Evolutionary conservation across 352 stramenopile genomes (phyloP).

Genomic region (Phytophthora sp.): DNA sequence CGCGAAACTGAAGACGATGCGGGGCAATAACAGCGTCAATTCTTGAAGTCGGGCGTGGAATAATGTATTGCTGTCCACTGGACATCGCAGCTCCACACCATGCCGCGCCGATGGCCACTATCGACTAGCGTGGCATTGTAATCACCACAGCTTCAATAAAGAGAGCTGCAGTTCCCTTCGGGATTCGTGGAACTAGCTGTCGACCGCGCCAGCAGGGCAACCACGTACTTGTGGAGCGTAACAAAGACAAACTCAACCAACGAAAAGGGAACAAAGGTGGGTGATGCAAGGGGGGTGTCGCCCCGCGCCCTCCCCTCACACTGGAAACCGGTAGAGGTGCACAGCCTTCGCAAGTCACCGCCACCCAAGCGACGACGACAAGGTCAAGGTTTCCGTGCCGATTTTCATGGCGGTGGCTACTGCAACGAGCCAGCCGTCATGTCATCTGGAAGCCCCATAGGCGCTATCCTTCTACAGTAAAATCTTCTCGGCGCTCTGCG

Average conservation of each 20-base stretch:
- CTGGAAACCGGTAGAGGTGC: too few species aligned
- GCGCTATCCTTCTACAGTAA: conserved; percentile 21
- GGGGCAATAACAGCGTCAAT: background rate
- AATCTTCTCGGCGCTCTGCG: conserved; percentile 18
- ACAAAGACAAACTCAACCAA: conserved; percentile 24
- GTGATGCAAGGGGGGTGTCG: background rate
- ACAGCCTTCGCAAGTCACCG: too few species aligned
- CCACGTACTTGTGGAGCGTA: conserved; percentile 6
- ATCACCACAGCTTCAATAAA: conserved; percentile 26
- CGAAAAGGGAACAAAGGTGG: conserved; percentile 7
- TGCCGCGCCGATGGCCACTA: conserved; percentile 20
- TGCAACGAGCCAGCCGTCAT: conserved; percentile 2
- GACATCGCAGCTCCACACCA: too few species aligned
- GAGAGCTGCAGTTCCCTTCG: conserved; percentile 4
- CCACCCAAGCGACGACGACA: too few species aligned
- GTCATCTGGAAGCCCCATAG: conserved; percentile 12
- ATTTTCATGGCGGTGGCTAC: conserved; percentile 3
- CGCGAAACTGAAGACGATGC: conserved; percentile 5
- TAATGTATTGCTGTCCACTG: background rate
- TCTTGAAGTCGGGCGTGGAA: conserved; percentile 14
- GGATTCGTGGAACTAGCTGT: background rate
- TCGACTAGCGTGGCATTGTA: conserved; percentile 4
- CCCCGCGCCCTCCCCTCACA: too few species aligned
- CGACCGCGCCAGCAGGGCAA: background rate
- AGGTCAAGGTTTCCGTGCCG: background rate